Evolutionary conservation across 148 eudicot species (phyloP).

Genomic region (Fagopyrum esculentum): DNA sequence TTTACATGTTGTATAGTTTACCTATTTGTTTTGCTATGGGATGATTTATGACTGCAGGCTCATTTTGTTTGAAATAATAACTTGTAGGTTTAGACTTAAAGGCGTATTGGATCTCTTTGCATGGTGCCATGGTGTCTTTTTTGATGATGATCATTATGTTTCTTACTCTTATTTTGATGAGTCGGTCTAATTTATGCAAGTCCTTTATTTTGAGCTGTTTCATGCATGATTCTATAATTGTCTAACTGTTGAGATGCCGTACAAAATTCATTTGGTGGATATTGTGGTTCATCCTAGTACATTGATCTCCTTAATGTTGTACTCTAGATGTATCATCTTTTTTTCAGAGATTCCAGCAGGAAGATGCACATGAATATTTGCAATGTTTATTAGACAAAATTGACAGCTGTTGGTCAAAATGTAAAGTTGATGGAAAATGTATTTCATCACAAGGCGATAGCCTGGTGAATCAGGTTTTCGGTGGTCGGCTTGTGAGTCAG

Average conservation of each 20-base stretch:
- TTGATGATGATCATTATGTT: not conserved
- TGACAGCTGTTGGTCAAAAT: slow-evolving; percentile 43
- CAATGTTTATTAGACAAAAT: slow-evolving; percentile 79
- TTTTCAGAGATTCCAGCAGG: slow-evolving; percentile 73
- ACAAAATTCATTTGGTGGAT: not conserved
- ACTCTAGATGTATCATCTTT: slow-evolving; percentile 54
- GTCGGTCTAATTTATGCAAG: not conserved
- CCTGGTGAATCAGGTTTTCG: slow-evolving; percentile 69
- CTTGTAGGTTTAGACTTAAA: not conserved
- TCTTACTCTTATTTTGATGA: not conserved
- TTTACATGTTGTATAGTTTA: not conserved
- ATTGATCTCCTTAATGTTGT: slow-evolving; percentile 46
- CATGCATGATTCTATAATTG: not conserved
- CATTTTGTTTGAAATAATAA: not conserved
- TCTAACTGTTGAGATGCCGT: not conserved
- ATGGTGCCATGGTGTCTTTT: not conserved
- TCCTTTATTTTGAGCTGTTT: not conserved
- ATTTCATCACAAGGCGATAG: slow-evolving; percentile 21
- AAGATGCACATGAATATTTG: slow-evolving; percentile 93
- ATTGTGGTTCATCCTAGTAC: not conserved
- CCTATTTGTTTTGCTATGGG: not conserved
- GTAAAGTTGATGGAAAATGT: slow-evolving; percentile 13
- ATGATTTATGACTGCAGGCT: not conserved
- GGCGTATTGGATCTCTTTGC: not conserved
- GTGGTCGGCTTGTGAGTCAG: slow-evolving; percentile 87